Conservation (phyloP, 1,284 basidiomycete species). For the Grifola frondosa region DNA sequence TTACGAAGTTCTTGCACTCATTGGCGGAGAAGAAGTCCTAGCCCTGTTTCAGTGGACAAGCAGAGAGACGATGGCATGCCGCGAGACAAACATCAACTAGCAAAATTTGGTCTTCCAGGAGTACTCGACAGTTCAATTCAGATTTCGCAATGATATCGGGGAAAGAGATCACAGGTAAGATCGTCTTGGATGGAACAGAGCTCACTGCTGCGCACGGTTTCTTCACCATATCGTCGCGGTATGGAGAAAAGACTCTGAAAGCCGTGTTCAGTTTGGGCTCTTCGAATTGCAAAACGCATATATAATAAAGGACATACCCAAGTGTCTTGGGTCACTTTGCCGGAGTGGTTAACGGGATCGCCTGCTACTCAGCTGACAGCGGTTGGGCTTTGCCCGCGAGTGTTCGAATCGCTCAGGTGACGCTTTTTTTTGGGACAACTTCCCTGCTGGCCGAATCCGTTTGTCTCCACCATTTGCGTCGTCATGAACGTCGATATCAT, state of each 20-base stretch:
- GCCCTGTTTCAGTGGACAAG: conserved; percentile 6
- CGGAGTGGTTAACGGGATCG: conserved; percentile 93
- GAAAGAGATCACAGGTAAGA: conserved; percentile 21
- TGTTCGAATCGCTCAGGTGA: conserved; percentile 89
- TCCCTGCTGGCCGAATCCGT: background rate
- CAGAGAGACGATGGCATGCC: background rate
- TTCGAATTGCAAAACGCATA: background rate
- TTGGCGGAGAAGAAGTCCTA: conserved; percentile 56
- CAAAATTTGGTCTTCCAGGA: conserved; percentile 68
- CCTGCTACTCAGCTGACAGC: conserved; percentile 59
- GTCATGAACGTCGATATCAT: too few species aligned
- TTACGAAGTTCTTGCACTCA: conserved; percentile 65
- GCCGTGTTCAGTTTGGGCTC: too few species aligned
- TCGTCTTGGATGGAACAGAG: conserved; percentile 1
- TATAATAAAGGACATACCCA: background rate
- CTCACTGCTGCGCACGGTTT: conserved; percentile 9
- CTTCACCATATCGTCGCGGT: conserved; percentile 14
- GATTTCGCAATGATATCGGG: conserved; percentile 42
- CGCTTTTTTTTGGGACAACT: conserved; percentile 44
- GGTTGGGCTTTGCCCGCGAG: conserved; percentile 65
- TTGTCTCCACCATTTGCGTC: too few species aligned
- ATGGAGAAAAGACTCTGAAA: background rate
- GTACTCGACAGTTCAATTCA: conserved; percentile 40
- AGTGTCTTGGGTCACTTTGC: conserved; percentile 85
- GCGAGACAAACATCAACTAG: conserved; percentile 61